Evolutionary conservation across 352 stramenopile genomes (phyloP), one percentile per base, ranked within the genome.

Genomic region (Globisporangium cylindrosporum): DNA sequence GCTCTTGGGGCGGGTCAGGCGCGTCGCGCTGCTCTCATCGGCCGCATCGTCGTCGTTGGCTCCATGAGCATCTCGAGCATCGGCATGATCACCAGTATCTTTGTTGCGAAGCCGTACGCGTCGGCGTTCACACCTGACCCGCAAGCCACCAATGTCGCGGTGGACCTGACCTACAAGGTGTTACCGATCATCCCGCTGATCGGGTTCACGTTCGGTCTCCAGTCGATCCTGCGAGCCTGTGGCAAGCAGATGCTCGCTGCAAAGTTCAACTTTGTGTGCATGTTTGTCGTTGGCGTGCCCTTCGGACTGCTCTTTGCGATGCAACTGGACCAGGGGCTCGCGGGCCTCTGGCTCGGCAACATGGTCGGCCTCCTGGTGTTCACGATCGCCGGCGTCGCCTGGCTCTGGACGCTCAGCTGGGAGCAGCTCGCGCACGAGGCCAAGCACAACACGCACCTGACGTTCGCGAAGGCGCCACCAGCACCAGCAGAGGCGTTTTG

Each of bases 291-390:
- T 15, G 41, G 41, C 41, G 41, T n/a, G 41, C 41, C 41, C 12
- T 48, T 48, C 2, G 41, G 41, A 5, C 15, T 48, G 41, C 4
- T 15, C 1, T 48, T 48, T n/a, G 41, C 41, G 12, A 48, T 48
- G 41, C 12, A 48, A 48, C 14, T 48, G 41, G 41, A 48, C 15
- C 41, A n/a, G 41, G 41, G 41, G 4, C 41, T 48, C 12, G 14
- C 51, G 38, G 84, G 84, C 0, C 64, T 93, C 9, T 91, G 82
- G 82, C 66, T 73, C 43, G 84, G 84, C 1, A 75, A 89, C 32
- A 78, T 88, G 64, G 63, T 76, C 24, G 82, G 81, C 24, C 74
- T 79, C 10, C n/a, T 80, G 4, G 38, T 77, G n/a, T 89, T 79
- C 41, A 70, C 68, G 1, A 51, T 87, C 20, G 78, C 71, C 38